These are phyloP conservation scores for Boletus subcaerulescens DNA, from an alignment of 768 basidiomycete genomes.

Conservation along the genomic window DNA sequence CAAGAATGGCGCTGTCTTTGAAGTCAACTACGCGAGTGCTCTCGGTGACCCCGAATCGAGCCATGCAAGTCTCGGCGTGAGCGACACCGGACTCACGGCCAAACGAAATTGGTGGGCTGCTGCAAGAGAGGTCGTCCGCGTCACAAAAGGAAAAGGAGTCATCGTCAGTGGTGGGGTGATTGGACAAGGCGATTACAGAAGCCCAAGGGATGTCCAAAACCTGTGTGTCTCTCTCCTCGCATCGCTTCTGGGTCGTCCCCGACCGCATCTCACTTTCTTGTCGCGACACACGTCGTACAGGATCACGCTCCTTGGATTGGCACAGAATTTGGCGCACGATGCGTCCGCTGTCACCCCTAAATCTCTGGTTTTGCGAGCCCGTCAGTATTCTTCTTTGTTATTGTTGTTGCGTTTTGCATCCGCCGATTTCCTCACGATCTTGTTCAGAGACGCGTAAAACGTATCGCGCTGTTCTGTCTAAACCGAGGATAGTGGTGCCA, in stretches of 20 bases:
- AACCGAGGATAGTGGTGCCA: slow-evolving; percentile 65
- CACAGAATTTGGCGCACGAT: slow-evolving; percentile 66
- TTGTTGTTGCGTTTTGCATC: background rate
- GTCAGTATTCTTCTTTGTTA: slow-evolving; percentile 40
- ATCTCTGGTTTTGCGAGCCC: slow-evolving; percentile 67
- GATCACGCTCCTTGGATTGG: slow-evolving; percentile 60
- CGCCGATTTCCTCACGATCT: background rate
- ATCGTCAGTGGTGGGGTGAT: slow-evolving; percentile 68
- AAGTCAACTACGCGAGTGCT: slow-evolving; percentile 75
- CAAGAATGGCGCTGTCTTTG: slow-evolving; percentile 80
- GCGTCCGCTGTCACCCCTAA: slow-evolving; percentile 60
- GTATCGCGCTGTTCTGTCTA: slow-evolving; percentile 75
- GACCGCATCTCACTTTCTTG: too few relatives aligned
- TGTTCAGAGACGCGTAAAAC: slow-evolving; percentile 73
- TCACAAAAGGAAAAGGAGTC: slow-evolving; percentile 77
- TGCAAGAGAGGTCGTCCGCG: slow-evolving; percentile 71
- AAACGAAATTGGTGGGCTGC: slow-evolving; percentile 87
- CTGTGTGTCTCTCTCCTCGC: slow-evolving; percentile 45
- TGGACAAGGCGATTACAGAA: slow-evolving; percentile 60
- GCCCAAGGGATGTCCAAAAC: slow-evolving; percentile 72
- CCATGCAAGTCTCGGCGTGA: slow-evolving; percentile 44
- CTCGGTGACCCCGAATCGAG: slow-evolving; percentile 55
- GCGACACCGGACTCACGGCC: slow-evolving; percentile 49
- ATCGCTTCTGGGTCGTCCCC: too few relatives aligned
- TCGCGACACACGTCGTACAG: slow-evolving; percentile 34